Base-by-base conservation (phyloP, 306 rosid genomes). In the Ormosia emarginata region DNA sequence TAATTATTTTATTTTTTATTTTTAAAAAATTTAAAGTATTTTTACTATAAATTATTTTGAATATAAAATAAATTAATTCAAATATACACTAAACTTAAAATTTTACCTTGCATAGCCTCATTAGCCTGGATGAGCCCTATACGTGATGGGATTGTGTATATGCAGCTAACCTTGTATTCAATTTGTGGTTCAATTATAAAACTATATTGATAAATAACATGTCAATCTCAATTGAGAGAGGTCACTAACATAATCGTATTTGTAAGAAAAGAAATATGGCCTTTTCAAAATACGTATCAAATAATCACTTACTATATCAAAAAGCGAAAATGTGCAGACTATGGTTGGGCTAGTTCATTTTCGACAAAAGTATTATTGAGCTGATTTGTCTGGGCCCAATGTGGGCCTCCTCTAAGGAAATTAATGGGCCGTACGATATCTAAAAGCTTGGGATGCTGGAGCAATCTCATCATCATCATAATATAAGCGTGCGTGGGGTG, bases 401-500 rank as follows among this genome's bases (percentile, higher is more conserved):
- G 73, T 77, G 37, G 66, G 78, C 53, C 18, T 34, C 32, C 43
- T 17, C 53, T 17, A 34, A 46, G 1, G 5, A 47, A 49, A 55
- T 18, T 8, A 5, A 15, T 44, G 71, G 79, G 77, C 57, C 71
- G 47, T 12, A 46, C 7, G 11, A 71, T 57, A 56, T 67, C 24
- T 17, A 2, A 52, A 4, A 75, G 44, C 71, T 24, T 75, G 71
- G 65, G 81, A 75, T 76, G 82, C 78, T 12, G 8, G 8, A 18
- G 78, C 39, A 41, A 41, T 52, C 74, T 71, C 69, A 43, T 63
- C 56, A 78, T 66, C 53, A 78, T 78, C n/a, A 30, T 44, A 72
- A 77, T 32, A 78, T 14, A 74, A 84, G 71, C 81, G 79, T 24
- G 87, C 83, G 67, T n/a, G 46, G 17, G 1, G n/a, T 9, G 62